Conservation (phyloP, 306 rosid species). For the Cyclanthera cordifolia region DNA sequence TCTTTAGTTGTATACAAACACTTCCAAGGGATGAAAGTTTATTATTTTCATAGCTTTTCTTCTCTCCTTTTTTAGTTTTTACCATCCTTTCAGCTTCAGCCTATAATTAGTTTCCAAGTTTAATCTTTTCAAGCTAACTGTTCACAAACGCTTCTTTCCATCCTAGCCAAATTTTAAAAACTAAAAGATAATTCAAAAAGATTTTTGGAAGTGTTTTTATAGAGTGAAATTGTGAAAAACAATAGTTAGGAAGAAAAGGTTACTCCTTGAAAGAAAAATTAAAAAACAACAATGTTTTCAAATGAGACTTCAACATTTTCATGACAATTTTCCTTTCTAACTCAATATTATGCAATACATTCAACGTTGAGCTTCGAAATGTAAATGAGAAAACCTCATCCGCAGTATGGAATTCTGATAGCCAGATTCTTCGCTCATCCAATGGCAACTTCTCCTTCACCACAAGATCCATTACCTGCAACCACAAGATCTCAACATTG, state of each 20-base stretch:
- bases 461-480: slow-evolving; percentile 71
- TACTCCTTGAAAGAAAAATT: not conserved
- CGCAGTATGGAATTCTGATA: slow-evolving; percentile 75
- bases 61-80: not conserved
- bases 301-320: not conserved
- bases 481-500: not conserved
- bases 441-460: slow-evolving; percentile 46
- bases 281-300: not conserved
- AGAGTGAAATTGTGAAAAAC: not conserved
- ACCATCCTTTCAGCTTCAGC: not conserved
- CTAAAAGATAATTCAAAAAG: not conserved
- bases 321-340: not conserved
- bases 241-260: not conserved
- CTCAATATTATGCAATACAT: not conserved
- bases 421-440: slow-evolving; percentile 69
- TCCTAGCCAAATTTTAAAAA: not conserved
- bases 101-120: not conserved
- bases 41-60: not conserved
- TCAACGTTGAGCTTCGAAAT: not conserved
- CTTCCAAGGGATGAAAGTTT: not conserved
- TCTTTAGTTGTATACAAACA: not conserved
- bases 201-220: not conserved
- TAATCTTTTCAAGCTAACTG: not conserved
- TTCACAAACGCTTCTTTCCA: not conserved
- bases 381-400: slow-evolving; percentile 48